Evolutionary conservation across 1,139 yeast genomes (phyloP), one percentile per base, ranked within the genome.

Genomic region (Candida sp.): DNA sequence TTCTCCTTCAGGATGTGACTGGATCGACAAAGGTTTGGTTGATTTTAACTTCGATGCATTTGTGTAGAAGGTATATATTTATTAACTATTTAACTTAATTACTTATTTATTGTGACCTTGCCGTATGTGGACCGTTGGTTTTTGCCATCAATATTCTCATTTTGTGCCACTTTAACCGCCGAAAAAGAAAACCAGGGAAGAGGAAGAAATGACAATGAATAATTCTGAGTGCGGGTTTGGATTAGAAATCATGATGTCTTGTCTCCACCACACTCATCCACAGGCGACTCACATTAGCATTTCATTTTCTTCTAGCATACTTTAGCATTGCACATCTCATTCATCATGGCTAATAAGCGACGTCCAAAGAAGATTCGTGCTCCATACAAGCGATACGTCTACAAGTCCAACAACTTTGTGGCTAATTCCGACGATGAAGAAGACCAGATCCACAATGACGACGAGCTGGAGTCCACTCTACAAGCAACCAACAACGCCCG

Each of bases 291-390:
- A 17, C 17, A 17, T 17, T 17, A 17, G 17, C 17, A 17, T 17
- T 17, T 17, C 17, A 17, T 17, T 17, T 17, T 17, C 17, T 17
- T 17, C 17, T 17, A 17, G 17, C 17, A 17, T 17, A 17, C 17
- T 17, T 17, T 17, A 17, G 17, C 17, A 17, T 17, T 17, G 17
- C 17, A 17, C 17, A 17, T 17, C 17, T 17, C 17, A 17, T 17
- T 17, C 17, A 17, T 17, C 9, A 91, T 91, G 84, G 96, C 92
- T 44, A 91, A 91, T 69, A 91, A 91, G 70, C 72, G 93, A 64
- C 79, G 97, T 67, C 92, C 97, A 12, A 88, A 88, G 75, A 87
- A 91, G 77, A 75, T 80, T 51, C 85, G 87, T 66, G 85, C 88
- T 61, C 89, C 94, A 42, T 91, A 89, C 69, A 80, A 85, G 71